A percentile compares a stretch with the other conserved stretches of the same genome.
These are phyloP conservation scores for Sarocladium oryzae DNA, from an alignment of 2,329 filamentous ascomycete genomes.

Conservation along the genomic window DNA sequence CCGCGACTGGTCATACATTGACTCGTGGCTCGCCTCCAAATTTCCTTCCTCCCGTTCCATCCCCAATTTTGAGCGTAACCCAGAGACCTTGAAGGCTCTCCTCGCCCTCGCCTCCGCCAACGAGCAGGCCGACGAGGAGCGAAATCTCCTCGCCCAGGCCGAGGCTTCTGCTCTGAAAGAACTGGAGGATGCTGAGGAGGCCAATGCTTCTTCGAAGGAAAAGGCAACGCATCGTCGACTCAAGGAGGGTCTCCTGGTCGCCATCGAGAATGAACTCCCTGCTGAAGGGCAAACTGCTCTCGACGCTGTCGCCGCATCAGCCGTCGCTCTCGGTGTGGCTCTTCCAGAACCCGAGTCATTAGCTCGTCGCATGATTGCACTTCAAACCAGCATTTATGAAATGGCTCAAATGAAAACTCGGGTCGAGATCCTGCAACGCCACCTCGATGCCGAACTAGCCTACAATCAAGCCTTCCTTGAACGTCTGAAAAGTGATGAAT, in stretches of 20 bases:
- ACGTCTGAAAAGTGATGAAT: slow-evolving; percentile 37
- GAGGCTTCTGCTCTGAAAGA: slow-evolving; percentile 44
- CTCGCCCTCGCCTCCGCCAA: slow-evolving; percentile 69
- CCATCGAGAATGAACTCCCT: slow-evolving; percentile 48
- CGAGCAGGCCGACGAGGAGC: slow-evolving; percentile 70
- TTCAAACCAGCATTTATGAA: slow-evolving; percentile 48
- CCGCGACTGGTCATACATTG: slow-evolving; percentile 87
- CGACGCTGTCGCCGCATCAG: slow-evolving; percentile 48
- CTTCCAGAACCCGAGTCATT: background rate
- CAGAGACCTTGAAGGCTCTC: slow-evolving; percentile 71
- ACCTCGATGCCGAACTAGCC: slow-evolving; percentile 46
- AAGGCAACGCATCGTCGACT: slow-evolving; percentile 10
- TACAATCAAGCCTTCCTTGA: slow-evolving; percentile 31
- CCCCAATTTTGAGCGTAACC: slow-evolving; percentile 78
- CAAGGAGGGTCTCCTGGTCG: slow-evolving; percentile 39
- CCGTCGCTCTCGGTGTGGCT: slow-evolving; percentile 43
- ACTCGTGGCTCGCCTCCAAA: slow-evolving; percentile 71
- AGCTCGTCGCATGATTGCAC: slow-evolving; percentile 40
- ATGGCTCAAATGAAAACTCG: slow-evolving; percentile 50
- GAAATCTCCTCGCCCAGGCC: slow-evolving; percentile 47
- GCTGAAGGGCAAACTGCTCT: slow-evolving; percentile 50
- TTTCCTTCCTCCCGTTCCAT: slow-evolving; percentile 53
- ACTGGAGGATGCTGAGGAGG: slow-evolving; percentile 21
- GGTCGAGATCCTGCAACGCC: slow-evolving; percentile 47
- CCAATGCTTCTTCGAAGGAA: background rate